phyloP scores from a whole-genome alignment of 2,329 filamentous ascomycete species.

The Incumbomyces lentus region DNA sequence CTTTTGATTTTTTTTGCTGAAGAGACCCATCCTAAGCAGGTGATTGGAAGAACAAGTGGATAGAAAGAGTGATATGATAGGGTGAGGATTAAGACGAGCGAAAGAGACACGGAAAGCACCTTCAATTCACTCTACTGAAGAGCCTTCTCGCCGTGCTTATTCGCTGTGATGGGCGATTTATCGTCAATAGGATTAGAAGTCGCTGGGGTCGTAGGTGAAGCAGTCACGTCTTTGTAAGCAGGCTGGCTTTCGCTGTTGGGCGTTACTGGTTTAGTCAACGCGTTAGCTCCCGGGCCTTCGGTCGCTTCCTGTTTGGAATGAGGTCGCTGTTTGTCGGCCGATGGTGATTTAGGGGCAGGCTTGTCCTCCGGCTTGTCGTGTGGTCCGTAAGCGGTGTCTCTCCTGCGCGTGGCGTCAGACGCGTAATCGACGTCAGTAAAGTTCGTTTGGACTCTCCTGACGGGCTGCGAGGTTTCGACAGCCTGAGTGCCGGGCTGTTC shows the following conservation, averaged over 20 bases:
- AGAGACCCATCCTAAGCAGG: background rate
- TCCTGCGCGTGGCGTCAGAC: conserved; percentile 10
- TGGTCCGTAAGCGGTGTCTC: conserved; percentile 10
- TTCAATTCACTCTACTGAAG: background rate
- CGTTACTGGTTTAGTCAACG: background rate
- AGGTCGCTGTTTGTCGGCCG: background rate
- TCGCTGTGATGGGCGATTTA: background rate
- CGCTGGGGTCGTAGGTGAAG: background rate
- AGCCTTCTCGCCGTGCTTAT: background rate
- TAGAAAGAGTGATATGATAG: no score
- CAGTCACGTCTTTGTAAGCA: background rate
- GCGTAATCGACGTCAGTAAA: conserved; percentile 18
- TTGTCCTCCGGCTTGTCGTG: background rate
- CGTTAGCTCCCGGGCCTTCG: background rate
- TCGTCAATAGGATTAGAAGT: background rate
- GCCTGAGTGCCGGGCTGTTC: background rate
- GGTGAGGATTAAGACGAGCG: no score
- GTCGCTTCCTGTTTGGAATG: background rate
- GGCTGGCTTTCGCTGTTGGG: background rate
- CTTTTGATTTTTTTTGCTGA: background rate
- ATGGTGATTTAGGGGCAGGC: background rate
- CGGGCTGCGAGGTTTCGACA: conserved; percentile 2
- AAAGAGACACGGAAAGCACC: no score
- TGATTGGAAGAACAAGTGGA: no score
- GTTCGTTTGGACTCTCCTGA: conserved; percentile 15